Percentiles rank a stretch among this genome's conserved stretches.
Conservation (phyloP, 225 moss, liverwort and hornwort species). For the Straminergon stramineum region DNA sequence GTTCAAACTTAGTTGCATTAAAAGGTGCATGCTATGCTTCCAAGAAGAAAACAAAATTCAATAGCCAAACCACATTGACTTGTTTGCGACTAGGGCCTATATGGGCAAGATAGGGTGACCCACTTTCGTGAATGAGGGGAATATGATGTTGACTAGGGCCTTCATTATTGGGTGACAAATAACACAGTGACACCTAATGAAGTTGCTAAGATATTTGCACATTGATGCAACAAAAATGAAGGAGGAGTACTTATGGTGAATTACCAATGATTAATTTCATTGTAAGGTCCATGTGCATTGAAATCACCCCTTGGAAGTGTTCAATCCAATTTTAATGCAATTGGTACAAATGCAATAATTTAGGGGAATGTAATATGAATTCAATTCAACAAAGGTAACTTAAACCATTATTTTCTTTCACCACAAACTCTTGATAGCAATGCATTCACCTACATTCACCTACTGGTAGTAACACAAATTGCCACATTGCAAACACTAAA, state of each 20-base stretch:
- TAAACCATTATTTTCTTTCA: neutral
- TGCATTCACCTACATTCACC: neutral
- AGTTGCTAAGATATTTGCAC: neutral
- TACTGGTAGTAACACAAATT: neutral
- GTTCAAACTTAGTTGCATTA: neutral
- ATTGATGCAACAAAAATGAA: neutral
- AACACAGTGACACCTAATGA: no score
- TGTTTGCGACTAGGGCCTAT: no score
- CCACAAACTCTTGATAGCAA: neutral
- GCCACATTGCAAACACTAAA: neutral
- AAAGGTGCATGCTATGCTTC: no score
- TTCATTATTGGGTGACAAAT: no score
- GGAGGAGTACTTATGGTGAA: no score
- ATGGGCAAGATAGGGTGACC: no score
- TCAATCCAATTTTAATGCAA: neutral
- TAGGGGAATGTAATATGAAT: neutral
- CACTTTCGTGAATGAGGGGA: no score
- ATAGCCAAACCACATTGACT: no score
- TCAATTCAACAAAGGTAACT: neutral
- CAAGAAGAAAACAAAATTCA: no score
- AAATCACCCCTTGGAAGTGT: neutral
- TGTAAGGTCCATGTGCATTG: neutral
- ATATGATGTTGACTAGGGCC: no score
- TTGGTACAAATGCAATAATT: neutral
- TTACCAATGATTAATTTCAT: neutral